Percentiles rank a stretch among this genome's conserved stretches.
Evolutionary conservation across 257 asterid species (phyloP).

Genomic region (Pogostemon cablin): DNA sequence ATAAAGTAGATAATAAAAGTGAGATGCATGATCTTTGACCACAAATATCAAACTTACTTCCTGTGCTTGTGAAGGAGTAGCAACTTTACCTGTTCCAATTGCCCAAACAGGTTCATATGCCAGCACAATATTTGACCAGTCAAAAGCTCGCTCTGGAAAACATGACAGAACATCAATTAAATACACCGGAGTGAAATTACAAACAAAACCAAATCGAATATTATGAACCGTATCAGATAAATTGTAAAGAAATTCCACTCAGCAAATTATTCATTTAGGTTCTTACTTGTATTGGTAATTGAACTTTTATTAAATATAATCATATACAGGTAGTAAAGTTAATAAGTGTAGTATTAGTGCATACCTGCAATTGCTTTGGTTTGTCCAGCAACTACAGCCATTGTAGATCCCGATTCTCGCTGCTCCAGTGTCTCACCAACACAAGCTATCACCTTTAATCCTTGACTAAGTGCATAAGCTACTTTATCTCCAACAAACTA

Average conservation of each 20-base stretch:
- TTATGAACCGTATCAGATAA: not conserved
- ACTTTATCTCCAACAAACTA: slow-evolving; percentile 24
- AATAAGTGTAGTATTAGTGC: not conserved
- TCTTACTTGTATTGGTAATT: not conserved
- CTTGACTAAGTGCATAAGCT: slow-evolving; percentile 17
- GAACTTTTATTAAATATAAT: not conserved
- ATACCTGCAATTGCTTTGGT: slow-evolving; percentile 23
- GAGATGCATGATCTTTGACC: not conserved
- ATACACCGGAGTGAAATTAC: not conserved
- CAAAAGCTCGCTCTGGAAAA: slow-evolving; percentile 5
- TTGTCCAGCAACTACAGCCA: slow-evolving; percentile 25
- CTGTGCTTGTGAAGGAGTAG: slow-evolving; percentile 22
- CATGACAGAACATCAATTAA: not conserved
- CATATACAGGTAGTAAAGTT: not conserved
- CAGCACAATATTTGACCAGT: slow-evolving; percentile 23
- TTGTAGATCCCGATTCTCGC: slow-evolving; percentile 24
- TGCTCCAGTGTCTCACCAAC: slow-evolving; percentile 27
- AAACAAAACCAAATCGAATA: not conserved
- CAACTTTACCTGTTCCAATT: slow-evolving; percentile 21
- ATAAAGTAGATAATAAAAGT: not conserved
- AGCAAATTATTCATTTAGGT: not conserved
- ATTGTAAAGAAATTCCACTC: not conserved
- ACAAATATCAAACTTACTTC: not conserved
- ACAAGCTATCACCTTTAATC: slow-evolving; percentile 21
- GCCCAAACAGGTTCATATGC: slow-evolving; percentile 25